Conservation (phyloP, 176 grass and related monocot species). For the Aegilops speltoides region DNA sequence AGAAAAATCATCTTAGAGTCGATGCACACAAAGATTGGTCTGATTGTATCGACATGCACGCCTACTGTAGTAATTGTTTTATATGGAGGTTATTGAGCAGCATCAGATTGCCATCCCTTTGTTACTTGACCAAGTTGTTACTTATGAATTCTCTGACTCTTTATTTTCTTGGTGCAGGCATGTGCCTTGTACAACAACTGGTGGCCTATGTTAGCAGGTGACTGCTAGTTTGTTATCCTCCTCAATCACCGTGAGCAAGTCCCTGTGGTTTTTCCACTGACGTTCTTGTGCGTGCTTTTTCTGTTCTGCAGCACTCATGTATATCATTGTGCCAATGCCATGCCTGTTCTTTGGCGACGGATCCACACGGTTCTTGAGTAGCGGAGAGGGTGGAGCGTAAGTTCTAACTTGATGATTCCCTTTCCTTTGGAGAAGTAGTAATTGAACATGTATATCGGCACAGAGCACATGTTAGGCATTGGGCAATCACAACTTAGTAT, state of each 20-base stretch:
- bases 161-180: constrained; percentile 53
- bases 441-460: neutral
- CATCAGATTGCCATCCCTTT: neutral
- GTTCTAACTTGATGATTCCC: constrained; percentile 25
- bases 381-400: constrained; percentile 82
- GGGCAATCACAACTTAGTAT: neutral
- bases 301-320: constrained; percentile 75
- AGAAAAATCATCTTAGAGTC: neutral
- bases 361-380: constrained; percentile 89
- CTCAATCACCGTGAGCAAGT: neutral
- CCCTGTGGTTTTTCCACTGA: constrained; percentile 28
- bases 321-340: constrained; percentile 92
- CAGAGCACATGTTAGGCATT: neutral
- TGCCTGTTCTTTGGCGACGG: constrained; percentile 96
- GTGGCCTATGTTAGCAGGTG: constrained; percentile 99
- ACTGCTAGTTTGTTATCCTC: constrained; percentile 22
- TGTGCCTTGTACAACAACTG: constrained; percentile 98
- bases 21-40: neutral
- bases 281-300: neutral
- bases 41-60: neutral
- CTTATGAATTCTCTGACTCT: neutral
- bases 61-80: neutral
- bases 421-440: neutral
- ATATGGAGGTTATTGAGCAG: neutral
- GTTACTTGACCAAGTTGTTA: neutral